phyloP scores from a whole-genome alignment of 176 grass and related monocot species.

The Rhynchospora pubera region DNA sequence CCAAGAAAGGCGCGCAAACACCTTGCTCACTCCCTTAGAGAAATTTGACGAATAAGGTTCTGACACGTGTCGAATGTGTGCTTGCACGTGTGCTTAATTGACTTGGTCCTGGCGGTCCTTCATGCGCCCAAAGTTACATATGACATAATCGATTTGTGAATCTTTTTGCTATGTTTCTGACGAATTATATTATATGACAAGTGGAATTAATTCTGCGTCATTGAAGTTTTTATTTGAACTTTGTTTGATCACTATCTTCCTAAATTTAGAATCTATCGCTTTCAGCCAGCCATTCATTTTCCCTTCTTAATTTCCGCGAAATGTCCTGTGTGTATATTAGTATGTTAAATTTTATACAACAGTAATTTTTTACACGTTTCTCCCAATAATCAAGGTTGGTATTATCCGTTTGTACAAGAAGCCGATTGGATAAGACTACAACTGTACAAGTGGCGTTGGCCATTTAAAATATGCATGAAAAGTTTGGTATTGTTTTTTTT shows the following conservation, averaged over 20 bases:
- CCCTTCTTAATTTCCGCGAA: neutral
- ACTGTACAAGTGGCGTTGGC: neutral
- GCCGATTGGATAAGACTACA: neutral
- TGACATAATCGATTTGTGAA: neutral
- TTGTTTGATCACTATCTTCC: neutral
- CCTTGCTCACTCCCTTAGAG: neutral
- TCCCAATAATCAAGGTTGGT: neutral
- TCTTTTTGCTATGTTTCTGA: too few species aligned
- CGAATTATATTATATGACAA: too few species aligned
- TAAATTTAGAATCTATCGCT: slow-evolving; percentile 1
- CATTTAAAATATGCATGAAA: neutral
- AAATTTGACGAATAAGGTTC: neutral
- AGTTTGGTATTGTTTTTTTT: neutral
- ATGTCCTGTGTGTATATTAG: neutral
- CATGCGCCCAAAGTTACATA: neutral
- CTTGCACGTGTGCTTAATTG: slow-evolving; percentile 17
- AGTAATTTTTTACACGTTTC: neutral
- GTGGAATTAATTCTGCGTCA: neutral
- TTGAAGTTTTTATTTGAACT: neutral
- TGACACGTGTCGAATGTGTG: neutral
- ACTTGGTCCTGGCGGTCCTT: neutral
- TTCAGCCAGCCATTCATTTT: neutral
- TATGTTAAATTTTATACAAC: neutral
- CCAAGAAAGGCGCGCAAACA: neutral
- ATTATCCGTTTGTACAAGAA: neutral